Evolutionary conservation across 306 rosid genomes (phyloP).

Genomic region (Nissolia schottii): DNA sequence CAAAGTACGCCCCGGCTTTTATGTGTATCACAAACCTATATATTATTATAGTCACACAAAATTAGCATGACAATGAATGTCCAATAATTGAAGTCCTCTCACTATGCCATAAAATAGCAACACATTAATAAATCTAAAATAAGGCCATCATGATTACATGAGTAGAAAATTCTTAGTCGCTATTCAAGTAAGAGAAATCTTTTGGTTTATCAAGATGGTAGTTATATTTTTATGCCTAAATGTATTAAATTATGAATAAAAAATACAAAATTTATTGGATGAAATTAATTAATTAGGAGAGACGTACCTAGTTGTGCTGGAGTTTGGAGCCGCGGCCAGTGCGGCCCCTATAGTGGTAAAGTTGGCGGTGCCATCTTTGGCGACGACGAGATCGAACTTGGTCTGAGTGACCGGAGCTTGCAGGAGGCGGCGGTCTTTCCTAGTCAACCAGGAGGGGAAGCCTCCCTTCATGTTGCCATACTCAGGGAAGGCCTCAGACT

Average conservation of each 20-base stretch:
- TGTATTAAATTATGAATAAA: no score
- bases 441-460: constrained; percentile 61
- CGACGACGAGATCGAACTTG: constrained; percentile 57
- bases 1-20: constrained; percentile 74
- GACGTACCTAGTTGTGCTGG: constrained; percentile 63
- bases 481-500: constrained; percentile 40
- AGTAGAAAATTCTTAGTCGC: no score
- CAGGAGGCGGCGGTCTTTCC: constrained; percentile 50
- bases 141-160: no score
- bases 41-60: neutral
- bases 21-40: constrained; percentile 73
- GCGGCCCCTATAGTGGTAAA: constrained; percentile 65
- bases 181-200: no score
- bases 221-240: no score
- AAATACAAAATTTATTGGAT: no score
- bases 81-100: neutral
- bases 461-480: constrained; percentile 48
- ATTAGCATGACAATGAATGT: neutral
- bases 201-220: no score
- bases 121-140: neutral
- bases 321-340: constrained; percentile 73
- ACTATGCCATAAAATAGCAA: neutral
- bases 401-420: constrained; percentile 42
- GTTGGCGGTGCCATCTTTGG: constrained; percentile 81
- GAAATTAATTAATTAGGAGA: neutral